phyloP scores from a whole-genome alignment of 305 asterid genomes.

The Fraxinus xanthoxyloides region DNA sequence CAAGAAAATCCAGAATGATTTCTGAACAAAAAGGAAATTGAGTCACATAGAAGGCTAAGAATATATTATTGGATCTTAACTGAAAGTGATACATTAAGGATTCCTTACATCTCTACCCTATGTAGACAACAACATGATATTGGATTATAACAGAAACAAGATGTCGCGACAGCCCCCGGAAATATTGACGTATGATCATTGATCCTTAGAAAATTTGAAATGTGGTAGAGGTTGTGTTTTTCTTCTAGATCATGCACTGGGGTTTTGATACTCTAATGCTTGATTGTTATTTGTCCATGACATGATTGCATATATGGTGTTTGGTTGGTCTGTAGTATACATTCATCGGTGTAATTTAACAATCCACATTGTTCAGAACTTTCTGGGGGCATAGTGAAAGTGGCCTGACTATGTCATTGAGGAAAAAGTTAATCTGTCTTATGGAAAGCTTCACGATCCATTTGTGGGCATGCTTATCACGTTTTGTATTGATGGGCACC shows the following conservation, averaged over 20 bases:
- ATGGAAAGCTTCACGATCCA: no score
- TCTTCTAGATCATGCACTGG: neutral
- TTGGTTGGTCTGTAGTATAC: neutral
- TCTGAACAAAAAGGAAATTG: neutral
- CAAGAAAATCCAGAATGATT: no score
- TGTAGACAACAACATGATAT: neutral
- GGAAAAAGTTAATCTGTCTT: no score
- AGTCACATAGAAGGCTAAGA: neutral
- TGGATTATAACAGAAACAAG: neutral
- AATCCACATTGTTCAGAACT: neutral
- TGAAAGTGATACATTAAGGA: neutral
- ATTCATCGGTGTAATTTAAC: neutral
- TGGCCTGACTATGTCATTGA: neutral
- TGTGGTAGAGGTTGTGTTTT: neutral
- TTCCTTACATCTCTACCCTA: neutral
- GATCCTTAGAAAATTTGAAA: neutral
- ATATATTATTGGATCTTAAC: neutral
- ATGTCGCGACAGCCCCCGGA: neutral
- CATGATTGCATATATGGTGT: neutral
- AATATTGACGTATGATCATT: neutral
- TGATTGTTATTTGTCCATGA: neutral
- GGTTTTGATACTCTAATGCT: neutral
- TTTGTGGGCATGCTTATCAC: no score
- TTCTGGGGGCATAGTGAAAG: neutral
- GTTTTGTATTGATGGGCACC: no score